These are phyloP conservation scores for Peronosclerospora sorghi DNA, from an alignment of 352 stramenopile species.

Conservation along the genomic window DNA sequence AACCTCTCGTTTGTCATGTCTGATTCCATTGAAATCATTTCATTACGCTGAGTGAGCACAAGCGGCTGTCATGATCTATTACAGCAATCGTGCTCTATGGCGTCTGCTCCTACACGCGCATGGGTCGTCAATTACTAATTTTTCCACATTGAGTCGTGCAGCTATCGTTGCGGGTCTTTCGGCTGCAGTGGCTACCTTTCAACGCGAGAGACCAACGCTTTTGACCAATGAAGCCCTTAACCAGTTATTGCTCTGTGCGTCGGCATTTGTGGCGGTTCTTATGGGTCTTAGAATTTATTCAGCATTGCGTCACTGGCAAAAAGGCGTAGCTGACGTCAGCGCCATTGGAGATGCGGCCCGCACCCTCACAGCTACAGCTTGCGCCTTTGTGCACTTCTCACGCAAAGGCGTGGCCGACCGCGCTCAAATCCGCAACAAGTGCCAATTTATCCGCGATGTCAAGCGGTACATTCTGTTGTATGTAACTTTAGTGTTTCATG, in stretches of 20 bases:
- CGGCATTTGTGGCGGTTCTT: constrained; percentile 29
- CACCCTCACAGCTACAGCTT: constrained; percentile 25
- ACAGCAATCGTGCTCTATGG: constrained; percentile 30
- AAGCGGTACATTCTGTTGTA: constrained; percentile 52
- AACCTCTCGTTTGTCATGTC: constrained; percentile 9
- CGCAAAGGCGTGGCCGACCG: constrained; percentile 22
- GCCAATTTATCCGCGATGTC: constrained; percentile 43
- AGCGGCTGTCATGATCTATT: constrained; percentile 32
- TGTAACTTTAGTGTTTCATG: constrained; percentile 42
- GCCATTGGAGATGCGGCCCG: constrained; percentile 30
- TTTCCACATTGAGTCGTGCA: constrained; percentile 19
- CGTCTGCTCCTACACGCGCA: constrained; percentile 22
- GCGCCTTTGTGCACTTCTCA: constrained; percentile 37
- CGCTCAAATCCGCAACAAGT: constrained; percentile 30
- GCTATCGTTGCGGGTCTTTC: constrained; percentile 14
- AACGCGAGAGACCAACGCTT: constrained; percentile 12
- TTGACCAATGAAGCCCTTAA: constrained; percentile 15
- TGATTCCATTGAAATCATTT: constrained; percentile 5
- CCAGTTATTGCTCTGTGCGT: constrained; percentile 26
- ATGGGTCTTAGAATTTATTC: constrained; percentile 31
- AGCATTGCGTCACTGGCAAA: constrained; percentile 34
- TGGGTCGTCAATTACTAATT: constrained; percentile 22
- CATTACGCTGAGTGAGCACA: too few relatives aligned
- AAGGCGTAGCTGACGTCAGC: constrained; percentile 29
- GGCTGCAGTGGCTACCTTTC: constrained; percentile 12